phyloP scores from a whole-genome alignment of 495 filamentous ascomycete species.

The Penicillium diatomitis region DNA sequence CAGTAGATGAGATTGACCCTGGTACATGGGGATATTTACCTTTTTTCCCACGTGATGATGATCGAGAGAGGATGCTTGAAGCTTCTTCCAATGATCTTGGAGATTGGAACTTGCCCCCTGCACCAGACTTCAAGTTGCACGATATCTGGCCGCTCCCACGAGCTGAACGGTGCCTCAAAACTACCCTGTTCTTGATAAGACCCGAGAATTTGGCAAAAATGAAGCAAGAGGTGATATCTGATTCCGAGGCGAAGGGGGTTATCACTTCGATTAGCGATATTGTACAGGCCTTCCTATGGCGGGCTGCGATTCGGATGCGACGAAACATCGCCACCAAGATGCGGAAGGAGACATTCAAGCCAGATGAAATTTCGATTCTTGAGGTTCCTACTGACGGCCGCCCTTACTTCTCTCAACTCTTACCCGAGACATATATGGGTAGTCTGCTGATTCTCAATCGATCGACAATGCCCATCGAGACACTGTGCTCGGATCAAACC shows the following conservation, averaged over 20 bases:
- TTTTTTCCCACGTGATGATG: not conserved
- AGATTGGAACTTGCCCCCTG: not conserved
- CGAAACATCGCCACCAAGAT: not conserved
- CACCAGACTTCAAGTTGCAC: conserved; percentile 1
- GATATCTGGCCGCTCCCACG: conserved; percentile 2
- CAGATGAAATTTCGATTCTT: conserved; percentile 1
- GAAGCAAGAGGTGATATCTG: conserved; percentile 4
- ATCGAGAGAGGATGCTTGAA: not conserved
- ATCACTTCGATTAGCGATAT: conserved; percentile 1
- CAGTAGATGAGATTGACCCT: conserved; percentile 3
- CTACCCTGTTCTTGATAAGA: conserved; percentile 1
- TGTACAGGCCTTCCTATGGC: conserved; percentile 2
- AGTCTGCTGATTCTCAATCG: conserved; percentile 4
- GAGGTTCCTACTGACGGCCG: conserved; percentile 2
- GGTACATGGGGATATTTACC: conserved; percentile 4
- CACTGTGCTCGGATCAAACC: conserved; percentile 2
- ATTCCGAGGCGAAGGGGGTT: conserved; percentile 3
- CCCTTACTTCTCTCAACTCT: not conserved
- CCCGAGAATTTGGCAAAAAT: conserved; percentile 1
- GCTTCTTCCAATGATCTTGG: not conserved
- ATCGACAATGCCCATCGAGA: conserved; percentile 5
- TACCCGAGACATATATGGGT: conserved; percentile 1
- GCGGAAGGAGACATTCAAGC: conserved; percentile 1
- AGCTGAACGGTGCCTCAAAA: conserved; percentile 3
- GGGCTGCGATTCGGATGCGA: not conserved